Base-by-base conservation (phyloP, 2,329 filamentous ascomycete genomes). In the Scedosporium minutisporum region DNA sequence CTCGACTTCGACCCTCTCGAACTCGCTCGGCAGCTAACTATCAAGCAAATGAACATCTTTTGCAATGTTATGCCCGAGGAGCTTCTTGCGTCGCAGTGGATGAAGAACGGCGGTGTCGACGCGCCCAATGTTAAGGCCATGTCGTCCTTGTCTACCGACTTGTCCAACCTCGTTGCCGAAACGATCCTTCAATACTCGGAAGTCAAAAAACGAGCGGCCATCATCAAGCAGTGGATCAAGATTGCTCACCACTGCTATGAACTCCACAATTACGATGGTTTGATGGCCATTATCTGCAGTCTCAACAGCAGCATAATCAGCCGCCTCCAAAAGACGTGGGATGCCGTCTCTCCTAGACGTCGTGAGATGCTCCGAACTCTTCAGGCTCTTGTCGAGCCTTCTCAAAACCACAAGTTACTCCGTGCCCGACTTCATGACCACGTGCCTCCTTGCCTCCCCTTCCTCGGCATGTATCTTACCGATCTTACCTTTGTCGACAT, bases 171-270 rank as follows among this genome's bases (percentile, higher is more conserved):
- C 46, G 95, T 99, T 10, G 90, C 91, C 0, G 93, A 97, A 71
- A 96, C 90, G 0, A 96, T 99, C 68, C 82, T 99, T 14, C 86
- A 90, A 63, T 83, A 91, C 63, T 83, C 90, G n/a, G 95, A 97
- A 72, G 87, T 89, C 27, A 97, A 97, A 83, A 96, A 93, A 78
- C 86, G 95, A 27, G 93, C 95, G 0, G 78, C 84, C 1, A 85
- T 92, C 61, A 95, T 99, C 77, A 97, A 99, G 78, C 93, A 97
- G 69, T 99, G 95, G 95, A 90, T 97, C 72, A 99, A 97, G 80
- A 87, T 97, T 68, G 91, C 91, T 0, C 83, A 89, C 68, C 90
- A 90, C 69, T 96, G 91, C 67, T 79, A 96, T 4, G 90, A 95
- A 70, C 82, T 97, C 27, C 89, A 95, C 77, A 99, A 99, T 76